A percentile compares a stretch with the other conserved stretches of the same genome.
Evolutionary conservation across 2,329 filamentous ascomycete species (phyloP).

Genomic region (Aureobasidium melanogenum): DNA sequence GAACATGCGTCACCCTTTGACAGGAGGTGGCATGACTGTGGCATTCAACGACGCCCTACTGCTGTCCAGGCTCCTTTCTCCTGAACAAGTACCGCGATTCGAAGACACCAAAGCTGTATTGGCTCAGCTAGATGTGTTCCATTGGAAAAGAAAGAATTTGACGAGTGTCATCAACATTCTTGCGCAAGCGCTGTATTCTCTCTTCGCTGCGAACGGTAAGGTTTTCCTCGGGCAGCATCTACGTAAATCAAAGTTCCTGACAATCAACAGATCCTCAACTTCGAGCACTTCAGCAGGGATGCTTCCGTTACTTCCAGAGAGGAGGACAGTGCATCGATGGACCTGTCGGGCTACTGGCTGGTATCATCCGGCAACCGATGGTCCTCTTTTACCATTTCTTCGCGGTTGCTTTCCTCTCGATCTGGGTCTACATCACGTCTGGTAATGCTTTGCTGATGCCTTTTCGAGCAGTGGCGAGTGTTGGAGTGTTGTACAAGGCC

Average conservation of each 20-base stretch:
- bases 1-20: conserved; percentile 99
- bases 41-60: conserved; percentile 86
- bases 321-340: conserved; percentile 65
- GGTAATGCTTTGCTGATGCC: conserved; percentile 34
- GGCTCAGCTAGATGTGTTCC: conserved; percentile 63
- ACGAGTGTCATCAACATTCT: conserved; percentile 93
- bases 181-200: conserved; percentile 83
- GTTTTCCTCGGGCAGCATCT: conserved; percentile 12
- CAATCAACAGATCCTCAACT: conserved; percentile 52
- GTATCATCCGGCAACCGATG: conserved; percentile 66
- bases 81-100: conserved; percentile 58
- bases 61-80: conserved; percentile 64
- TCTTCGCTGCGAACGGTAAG: conserved; percentile 74
- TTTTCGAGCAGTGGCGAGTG: conserved; percentile 29
- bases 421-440: conserved; percentile 57
- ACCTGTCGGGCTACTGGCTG: conserved; percentile 72
- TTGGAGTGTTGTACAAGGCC: conserved; percentile 45
- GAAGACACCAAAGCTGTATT: conserved; percentile 58
- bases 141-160: conserved; percentile 76
- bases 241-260: not conserved
- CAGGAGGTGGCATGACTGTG: conserved; percentile 96
- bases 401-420: conserved; percentile 76
- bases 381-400: conserved; percentile 91
- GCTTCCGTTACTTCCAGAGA: conserved; percentile 82
- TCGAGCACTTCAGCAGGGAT: conserved; percentile 73